Conservation (phyloP, 1,284 basidiomycete genomes). For the Uromyces viciae-fabae region DNA sequence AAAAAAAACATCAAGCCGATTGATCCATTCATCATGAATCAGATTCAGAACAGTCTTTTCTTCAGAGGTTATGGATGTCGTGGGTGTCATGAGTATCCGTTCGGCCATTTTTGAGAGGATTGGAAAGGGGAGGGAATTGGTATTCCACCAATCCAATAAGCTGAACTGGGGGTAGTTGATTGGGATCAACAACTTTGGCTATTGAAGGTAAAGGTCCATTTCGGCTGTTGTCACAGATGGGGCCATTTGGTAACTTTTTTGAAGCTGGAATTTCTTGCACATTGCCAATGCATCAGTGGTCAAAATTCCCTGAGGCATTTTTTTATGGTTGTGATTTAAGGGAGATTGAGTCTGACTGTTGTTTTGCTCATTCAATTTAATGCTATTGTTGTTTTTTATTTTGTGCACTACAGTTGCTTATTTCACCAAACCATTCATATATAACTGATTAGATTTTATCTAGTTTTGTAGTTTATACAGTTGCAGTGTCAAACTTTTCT, state of each 20-base stretch:
- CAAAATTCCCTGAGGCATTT: no score
- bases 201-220: neutral
- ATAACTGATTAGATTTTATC: neutral
- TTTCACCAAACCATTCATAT: neutral
- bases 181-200: neutral
- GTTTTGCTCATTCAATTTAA: neutral
- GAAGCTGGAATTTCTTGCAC: neutral
- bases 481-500: neutral
- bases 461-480: neutral
- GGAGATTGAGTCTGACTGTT: neutral
- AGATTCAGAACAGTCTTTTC: no score
- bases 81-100: neutral
- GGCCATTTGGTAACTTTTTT: neutral
- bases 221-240: neutral
- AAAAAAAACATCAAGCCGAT: no score
- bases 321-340: no score
- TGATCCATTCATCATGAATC: no score
- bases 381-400: neutral
- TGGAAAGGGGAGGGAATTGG: neutral
- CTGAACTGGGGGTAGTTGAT: neutral
- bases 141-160: neutral
- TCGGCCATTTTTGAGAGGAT: neutral
- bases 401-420: neutral
- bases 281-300: neutral
- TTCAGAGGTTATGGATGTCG: slow-evolving; percentile 6